Conservation (phyloP, 352 stramenopile genomes). For the Pythium grandisporangium region DNA sequence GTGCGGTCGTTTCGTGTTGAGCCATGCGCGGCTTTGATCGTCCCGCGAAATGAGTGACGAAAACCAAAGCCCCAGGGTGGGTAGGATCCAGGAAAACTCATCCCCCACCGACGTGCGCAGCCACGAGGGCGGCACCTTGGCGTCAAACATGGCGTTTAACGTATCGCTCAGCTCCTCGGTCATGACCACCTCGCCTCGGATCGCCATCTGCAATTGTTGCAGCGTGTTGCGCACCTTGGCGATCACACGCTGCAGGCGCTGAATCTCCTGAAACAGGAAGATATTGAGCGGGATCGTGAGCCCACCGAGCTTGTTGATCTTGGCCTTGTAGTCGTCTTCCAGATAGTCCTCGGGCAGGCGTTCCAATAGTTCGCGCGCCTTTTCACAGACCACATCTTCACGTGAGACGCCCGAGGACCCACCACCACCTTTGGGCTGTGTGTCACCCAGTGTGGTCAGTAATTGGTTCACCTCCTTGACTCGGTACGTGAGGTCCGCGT, state of each 20-base stretch:
- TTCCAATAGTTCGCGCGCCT: conserved; percentile 91
- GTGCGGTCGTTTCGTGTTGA: conserved; percentile 91
- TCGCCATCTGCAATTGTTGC: conserved; percentile 94
- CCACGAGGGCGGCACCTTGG: conserved; percentile 92
- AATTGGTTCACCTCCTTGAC: conserved; percentile 95
- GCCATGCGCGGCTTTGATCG: conserved; percentile 94
- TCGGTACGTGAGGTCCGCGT: conserved; percentile 97
- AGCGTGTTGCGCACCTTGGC: conserved; percentile 94
- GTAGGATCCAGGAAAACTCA: conserved; percentile 97
- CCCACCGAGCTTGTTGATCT: conserved; percentile 94
- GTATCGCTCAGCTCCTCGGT: conserved; percentile 94
- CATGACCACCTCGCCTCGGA: conserved; percentile 98
- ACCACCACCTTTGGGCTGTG: conserved; percentile 93
- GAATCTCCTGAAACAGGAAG: conserved; percentile 98
- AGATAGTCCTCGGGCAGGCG: conserved; percentile 95
- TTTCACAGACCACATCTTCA: conserved; percentile 96
- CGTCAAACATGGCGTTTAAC: conserved; percentile 95
- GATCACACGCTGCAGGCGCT: conserved; percentile 95
- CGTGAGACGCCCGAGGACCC: conserved; percentile 82
- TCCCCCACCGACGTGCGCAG: conserved; percentile 94
- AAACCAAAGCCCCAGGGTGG: conserved; percentile 96
- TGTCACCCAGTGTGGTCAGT: conserved; percentile 92
- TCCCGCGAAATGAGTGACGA: conserved; percentile 93
- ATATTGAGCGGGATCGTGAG: conserved; percentile 97
- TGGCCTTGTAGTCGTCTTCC: conserved; percentile 97